Evolutionary conservation across 140 eudicot genomes (phyloP).

Genomic region (Bidens hawaiensis): DNA sequence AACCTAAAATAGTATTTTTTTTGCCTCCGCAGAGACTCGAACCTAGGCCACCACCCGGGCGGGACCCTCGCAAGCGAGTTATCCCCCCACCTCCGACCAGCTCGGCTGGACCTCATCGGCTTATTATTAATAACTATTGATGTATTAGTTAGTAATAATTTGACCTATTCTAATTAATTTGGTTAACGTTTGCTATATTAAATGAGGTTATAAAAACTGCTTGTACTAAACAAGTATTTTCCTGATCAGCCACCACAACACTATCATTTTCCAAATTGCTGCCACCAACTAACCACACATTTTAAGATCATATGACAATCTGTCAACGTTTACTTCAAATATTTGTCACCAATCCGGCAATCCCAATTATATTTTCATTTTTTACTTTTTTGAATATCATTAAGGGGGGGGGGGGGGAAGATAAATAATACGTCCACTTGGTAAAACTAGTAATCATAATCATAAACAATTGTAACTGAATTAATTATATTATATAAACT

Average conservation of each 20-base stretch:
- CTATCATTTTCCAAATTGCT: slow-evolving; percentile 27
- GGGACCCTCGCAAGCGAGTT: too few species aligned
- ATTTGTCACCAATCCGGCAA: neutral
- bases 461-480: neutral
- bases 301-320: slow-evolving; percentile 6
- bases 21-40: too few species aligned
- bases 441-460: neutral
- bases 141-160: too few species aligned
- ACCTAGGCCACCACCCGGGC: too few species aligned
- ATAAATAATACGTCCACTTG: slow-evolving; percentile 13
- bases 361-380: neutral
- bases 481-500: neutral
- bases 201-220: neutral
- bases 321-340: neutral
- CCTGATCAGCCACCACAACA: slow-evolving; percentile 23
- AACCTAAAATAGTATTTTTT: too few species aligned
- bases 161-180: neutral
- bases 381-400: neutral
- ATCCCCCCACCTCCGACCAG: too few species aligned
- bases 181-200: neutral
- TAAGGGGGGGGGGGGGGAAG: neutral
- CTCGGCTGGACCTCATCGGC: too few species aligned
- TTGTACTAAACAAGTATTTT: slow-evolving; percentile 7
- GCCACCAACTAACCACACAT: slow-evolving; percentile 27
- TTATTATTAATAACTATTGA: too few species aligned